phyloP scores from a whole-genome alignment of 768 basidiomycete genomes.

The Saitozyma sp. region DNA sequence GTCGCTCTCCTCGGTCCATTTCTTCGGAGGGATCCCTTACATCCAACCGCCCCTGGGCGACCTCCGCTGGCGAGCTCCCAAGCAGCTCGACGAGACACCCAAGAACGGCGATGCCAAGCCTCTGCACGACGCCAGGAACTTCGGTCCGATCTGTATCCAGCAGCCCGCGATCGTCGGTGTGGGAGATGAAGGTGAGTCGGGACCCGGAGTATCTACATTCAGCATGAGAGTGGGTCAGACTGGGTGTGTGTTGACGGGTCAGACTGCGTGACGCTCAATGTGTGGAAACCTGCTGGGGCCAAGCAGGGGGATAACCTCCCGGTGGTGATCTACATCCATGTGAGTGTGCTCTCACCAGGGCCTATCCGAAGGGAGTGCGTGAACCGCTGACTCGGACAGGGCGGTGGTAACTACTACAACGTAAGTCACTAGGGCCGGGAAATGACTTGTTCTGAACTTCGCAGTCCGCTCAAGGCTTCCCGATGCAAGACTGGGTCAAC shows the following conservation, averaged over 20 bases:
- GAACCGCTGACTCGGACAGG: conserved; percentile 16
- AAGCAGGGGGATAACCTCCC: conserved; percentile 53
- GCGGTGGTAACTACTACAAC: conserved; percentile 54
- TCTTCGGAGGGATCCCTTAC: conserved; percentile 61
- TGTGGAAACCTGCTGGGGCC: conserved; percentile 56
- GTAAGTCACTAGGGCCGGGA: too few relatives aligned
- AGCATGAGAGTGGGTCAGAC: background rate
- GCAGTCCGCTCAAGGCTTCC: conserved; percentile 57
- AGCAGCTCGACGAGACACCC: conserved; percentile 43
- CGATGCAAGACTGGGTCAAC: conserved; percentile 58
- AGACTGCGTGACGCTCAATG: conserved; percentile 57
- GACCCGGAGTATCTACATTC: background rate
- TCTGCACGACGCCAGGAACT: conserved; percentile 56
- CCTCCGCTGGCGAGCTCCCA: conserved; percentile 57
- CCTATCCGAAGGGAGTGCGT: too few relatives aligned
- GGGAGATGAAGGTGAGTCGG: conserved; percentile 55
- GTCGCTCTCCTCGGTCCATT: conserved; percentile 47
- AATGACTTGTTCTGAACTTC: too few relatives aligned
- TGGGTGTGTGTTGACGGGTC: conserved; percentile 33
- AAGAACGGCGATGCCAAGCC: conserved; percentile 23
- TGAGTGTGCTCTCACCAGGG: too few relatives aligned
- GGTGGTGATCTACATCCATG: conserved; percentile 56
- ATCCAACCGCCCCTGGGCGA: conserved; percentile 61
- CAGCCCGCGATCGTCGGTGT: conserved; percentile 57
- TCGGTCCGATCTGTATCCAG: conserved; percentile 58